These are phyloP conservation scores for Lecanosticta acicola DNA, from an alignment of 2,329 filamentous ascomycete genomes.

Conservation along the genomic window DNA sequence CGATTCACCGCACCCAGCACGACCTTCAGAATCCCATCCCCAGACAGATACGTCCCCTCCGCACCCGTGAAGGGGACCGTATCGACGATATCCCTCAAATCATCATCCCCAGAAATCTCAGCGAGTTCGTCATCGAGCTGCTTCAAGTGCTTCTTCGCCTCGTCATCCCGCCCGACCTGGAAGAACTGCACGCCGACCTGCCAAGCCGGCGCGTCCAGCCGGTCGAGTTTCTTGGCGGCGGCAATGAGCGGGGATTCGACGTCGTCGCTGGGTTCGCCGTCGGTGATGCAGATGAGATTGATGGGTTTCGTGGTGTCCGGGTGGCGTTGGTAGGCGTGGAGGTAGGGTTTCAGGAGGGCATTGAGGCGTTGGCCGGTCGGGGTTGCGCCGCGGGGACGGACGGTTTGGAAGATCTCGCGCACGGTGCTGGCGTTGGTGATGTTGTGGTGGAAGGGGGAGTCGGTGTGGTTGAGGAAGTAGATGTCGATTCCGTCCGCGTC, in stretches of 20 bases:
- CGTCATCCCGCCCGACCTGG: slow-evolving; percentile 72
- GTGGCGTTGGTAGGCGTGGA: slow-evolving; percentile 54
- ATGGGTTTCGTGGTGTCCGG: slow-evolving; percentile 62
- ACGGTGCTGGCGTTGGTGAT: slow-evolving; percentile 57
- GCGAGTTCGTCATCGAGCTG: slow-evolving; percentile 69
- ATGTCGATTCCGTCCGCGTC: slow-evolving; percentile 85
- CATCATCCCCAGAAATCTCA: slow-evolving; percentile 46
- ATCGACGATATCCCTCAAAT: slow-evolving; percentile 82
- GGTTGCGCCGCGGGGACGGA: slow-evolving; percentile 62
- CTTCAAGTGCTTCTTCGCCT: slow-evolving; percentile 59
- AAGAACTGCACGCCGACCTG: slow-evolving; percentile 95
- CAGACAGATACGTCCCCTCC: slow-evolving; percentile 52
- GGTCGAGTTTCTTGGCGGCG: slow-evolving; percentile 65
- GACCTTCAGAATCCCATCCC: slow-evolving; percentile 70
- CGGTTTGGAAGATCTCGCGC: slow-evolving; percentile 61
- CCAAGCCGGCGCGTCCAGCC: slow-evolving; percentile 63
- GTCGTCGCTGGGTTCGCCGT: slow-evolving; percentile 76
- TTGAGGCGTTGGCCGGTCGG: slow-evolving; percentile 68
- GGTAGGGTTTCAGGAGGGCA: slow-evolving; percentile 67
- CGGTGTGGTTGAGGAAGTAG: slow-evolving; percentile 75
- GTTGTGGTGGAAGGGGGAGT: slow-evolving; percentile 57
- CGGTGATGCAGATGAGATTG: slow-evolving; percentile 90
- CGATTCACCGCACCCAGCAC: slow-evolving; percentile 73
- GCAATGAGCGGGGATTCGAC: slow-evolving; percentile 63
- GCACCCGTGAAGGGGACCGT: slow-evolving; percentile 67